These are phyloP conservation scores for Penicillium subrubescens DNA, from an alignment of 495 filamentous ascomycete species.

Conservation along the genomic window DNA sequence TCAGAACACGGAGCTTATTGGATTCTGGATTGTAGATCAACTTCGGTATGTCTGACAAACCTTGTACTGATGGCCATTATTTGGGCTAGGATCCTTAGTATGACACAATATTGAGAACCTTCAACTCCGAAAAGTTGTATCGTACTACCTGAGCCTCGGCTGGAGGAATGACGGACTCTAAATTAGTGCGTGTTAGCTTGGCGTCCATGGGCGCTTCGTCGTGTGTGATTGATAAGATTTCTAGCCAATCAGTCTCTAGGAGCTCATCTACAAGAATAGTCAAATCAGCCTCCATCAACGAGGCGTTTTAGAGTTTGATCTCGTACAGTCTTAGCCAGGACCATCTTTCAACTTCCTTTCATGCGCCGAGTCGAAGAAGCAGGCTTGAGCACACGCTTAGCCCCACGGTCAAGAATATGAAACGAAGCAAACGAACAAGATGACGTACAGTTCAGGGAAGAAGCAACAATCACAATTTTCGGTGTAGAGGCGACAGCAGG, in stretches of 20 bases:
- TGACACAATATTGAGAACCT: background rate
- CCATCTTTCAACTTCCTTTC: background rate
- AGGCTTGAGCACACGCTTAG: background rate
- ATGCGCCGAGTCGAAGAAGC: background rate
- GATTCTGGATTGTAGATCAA: background rate
- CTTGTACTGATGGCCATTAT: background rate
- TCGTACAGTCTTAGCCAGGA: background rate
- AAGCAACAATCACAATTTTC: background rate
- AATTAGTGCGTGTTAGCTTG: background rate
- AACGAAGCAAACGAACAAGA: background rate
- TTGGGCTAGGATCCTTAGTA: background rate
- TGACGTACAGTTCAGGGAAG: background rate
- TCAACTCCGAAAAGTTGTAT: background rate
- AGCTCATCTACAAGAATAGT: background rate
- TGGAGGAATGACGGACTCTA: background rate
- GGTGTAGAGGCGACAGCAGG: background rate
- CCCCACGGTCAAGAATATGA: background rate
- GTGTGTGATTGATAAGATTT: background rate
- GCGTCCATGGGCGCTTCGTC: too few species aligned
- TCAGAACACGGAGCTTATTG: background rate
- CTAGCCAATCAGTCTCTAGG: background rate
- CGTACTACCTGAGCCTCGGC: too few species aligned
- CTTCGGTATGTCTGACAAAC: background rate
- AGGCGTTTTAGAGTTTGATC: background rate
- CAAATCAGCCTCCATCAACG: background rate